Percentiles rank a stretch among this genome's conserved stretches.
Evolutionary conservation across 768 basidiomycete species (phyloP).

Genomic region (Amanita rimosa): DNA sequence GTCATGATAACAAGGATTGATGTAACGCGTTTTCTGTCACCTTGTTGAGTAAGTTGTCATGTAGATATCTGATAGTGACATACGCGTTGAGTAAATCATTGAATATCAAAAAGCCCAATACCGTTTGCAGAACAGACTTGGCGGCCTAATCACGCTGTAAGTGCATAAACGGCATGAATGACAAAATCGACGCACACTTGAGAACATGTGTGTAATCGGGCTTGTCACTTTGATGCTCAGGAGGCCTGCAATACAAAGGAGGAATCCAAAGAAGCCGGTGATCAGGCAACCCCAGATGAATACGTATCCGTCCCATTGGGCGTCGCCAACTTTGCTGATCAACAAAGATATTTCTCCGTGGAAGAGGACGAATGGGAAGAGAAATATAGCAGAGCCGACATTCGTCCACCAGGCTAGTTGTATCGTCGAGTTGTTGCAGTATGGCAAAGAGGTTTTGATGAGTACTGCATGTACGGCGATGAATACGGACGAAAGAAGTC

Average conservation of each 20-base stretch:
- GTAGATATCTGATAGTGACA: constrained; percentile 16
- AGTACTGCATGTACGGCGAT: constrained; percentile 69
- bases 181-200: constrained; percentile 39
- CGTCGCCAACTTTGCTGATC: constrained; percentile 22
- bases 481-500: constrained; percentile 60
- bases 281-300: constrained; percentile 57
- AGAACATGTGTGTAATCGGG: constrained; percentile 82
- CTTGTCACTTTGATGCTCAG: constrained; percentile 76
- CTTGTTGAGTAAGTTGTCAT: neutral
- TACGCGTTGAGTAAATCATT: constrained; percentile 64
- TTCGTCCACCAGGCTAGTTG: constrained; percentile 77
- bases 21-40: constrained; percentile 41
- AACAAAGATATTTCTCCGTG: constrained; percentile 40
- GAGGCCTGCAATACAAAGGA: constrained; percentile 69
- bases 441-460: constrained; percentile 58
- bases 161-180: constrained; percentile 2
- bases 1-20: constrained; percentile 59
- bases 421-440: constrained; percentile 62
- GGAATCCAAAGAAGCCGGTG: constrained; percentile 72
- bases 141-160: constrained; percentile 42
- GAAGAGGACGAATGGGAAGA: constrained; percentile 53
- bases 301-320: constrained; percentile 36
- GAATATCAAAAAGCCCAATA: constrained; percentile 71
- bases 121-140: constrained; percentile 73
- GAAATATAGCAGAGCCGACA: constrained; percentile 49